These are phyloP conservation scores for Arthrobotrys pseudoclavata DNA, from an alignment of 2,329 filamentous ascomycete species.

Conservation along the genomic window DNA sequence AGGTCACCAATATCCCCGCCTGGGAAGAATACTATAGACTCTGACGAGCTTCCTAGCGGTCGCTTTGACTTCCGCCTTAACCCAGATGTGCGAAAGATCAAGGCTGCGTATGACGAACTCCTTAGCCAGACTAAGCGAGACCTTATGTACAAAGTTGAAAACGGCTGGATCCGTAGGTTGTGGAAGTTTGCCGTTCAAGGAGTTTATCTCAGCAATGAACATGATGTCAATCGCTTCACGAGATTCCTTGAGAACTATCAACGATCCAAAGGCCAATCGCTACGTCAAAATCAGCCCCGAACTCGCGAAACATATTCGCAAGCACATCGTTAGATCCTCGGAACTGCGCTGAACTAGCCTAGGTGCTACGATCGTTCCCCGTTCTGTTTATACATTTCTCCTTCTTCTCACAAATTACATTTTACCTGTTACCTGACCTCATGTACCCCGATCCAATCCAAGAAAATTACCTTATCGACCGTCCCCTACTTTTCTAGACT, in stretches of 20 bases:
- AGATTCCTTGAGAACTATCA: conserved; percentile 45
- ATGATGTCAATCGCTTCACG: conserved; percentile 29
- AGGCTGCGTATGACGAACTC: conserved; percentile 33
- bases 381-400: not conserved
- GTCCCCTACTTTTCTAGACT: not conserved
- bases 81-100: conserved; percentile 50
- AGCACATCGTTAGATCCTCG: not conserved
- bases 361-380: not conserved
- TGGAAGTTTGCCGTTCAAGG: conserved; percentile 51
- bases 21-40: conserved; percentile 58
- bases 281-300: conserved; percentile 14
- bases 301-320: conserved; percentile 1
- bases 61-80: conserved; percentile 51
- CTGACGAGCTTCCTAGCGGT: conserved; percentile 42
- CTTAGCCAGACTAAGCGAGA: conserved; percentile 20
- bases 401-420: too few relatives aligned
- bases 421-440: not conserved
- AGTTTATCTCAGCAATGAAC: conserved; percentile 1
- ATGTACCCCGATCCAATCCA: not conserved
- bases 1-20: conserved; percentile 31
- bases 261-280: conserved; percentile 22
- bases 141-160: conserved; percentile 53
- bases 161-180: conserved; percentile 54
- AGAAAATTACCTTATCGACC: not conserved
- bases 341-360: too few relatives aligned